Evolutionary conservation across 768 basidiomycete genomes (phyloP).

Genomic region (Termitomyces sp.): DNA sequence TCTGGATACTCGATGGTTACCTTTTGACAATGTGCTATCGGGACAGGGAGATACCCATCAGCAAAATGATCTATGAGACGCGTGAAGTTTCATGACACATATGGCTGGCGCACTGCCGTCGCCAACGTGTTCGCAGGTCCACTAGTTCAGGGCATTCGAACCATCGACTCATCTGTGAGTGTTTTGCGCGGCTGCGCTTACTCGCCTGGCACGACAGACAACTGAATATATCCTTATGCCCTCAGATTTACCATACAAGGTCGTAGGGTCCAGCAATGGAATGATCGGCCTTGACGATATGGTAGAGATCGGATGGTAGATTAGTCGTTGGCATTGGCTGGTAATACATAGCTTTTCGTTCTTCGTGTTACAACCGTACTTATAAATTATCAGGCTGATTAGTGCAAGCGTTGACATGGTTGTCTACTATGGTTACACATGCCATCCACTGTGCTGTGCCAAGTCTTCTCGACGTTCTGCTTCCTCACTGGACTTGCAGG

Average conservation of each 20-base stretch:
- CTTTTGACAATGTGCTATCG: background rate
- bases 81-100: conserved; percentile 86
- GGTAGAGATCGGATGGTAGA: conserved; percentile 80
- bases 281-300: conserved; percentile 61
- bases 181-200: conserved; percentile 96
- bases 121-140: conserved; percentile 71
- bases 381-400: conserved; percentile 61
- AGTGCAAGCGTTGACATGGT: conserved; percentile 75
- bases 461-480: conserved; percentile 67
- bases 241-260: conserved; percentile 62
- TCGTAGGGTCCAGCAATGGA: conserved; percentile 36
- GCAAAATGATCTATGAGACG: background rate
- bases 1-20: background rate
- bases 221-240: conserved; percentile 88
- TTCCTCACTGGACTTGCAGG: conserved; percentile 70
- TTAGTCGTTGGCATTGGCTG: conserved; percentile 90
- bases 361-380: background rate
- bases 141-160: conserved; percentile 71
- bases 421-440: conserved; percentile 77
- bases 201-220: conserved; percentile 93
- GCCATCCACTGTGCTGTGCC: conserved; percentile 54
- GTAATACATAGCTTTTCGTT: conserved; percentile 30
- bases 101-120: conserved; percentile 77
- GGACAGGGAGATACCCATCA: conserved; percentile 1
- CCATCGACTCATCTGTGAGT: conserved; percentile 80